Conservation (phyloP, 2,329 filamentous ascomycete species). For the Huntiella moniliformis region DNA sequence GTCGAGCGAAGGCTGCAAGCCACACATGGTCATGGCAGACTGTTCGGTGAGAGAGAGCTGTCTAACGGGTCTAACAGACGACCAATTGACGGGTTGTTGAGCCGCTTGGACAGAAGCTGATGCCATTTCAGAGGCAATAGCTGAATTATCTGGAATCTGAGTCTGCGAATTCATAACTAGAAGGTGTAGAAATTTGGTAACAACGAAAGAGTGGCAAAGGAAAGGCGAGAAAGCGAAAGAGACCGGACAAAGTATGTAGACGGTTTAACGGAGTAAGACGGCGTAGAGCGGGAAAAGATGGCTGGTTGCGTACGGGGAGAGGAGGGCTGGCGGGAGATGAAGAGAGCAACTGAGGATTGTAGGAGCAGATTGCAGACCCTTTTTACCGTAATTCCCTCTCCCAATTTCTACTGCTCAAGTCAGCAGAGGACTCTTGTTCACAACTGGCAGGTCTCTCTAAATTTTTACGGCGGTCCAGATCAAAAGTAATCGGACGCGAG, state of each 20-base stretch:
- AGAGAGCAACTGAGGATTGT: background rate
- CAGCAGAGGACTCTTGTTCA: slow-evolving; percentile 1
- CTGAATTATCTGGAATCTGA: background rate
- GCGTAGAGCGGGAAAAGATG: background rate
- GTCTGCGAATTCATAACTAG: slow-evolving; percentile 1
- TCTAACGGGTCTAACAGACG: background rate
- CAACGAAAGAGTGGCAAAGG: no score
- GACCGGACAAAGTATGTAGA: no score
- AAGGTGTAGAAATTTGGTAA: background rate
- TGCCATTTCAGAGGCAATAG: slow-evolving; percentile 4
- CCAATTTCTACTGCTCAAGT: slow-evolving; percentile 7
- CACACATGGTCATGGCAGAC: background rate
- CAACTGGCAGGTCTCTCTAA: slow-evolving; percentile 1
- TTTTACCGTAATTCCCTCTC: slow-evolving; percentile 5
- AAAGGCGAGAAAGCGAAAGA: no score
- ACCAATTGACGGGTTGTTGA: background rate
- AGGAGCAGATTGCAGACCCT: slow-evolving; percentile 4
- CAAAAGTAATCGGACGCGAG: slow-evolving; percentile 11
- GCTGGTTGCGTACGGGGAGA: background rate
- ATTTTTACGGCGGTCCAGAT: slow-evolving; percentile 4
- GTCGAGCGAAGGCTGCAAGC: slow-evolving; percentile 5
- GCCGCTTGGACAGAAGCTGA: background rate
- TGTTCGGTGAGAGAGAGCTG: slow-evolving; percentile 6
- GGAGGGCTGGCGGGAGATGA: background rate
- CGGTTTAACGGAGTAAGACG: no score